A percentile compares a stretch with the other conserved stretches of the same genome.
Conservation (phyloP, 1,284 basidiomycete genomes). For the Apiotrichum gracile region DNA sequence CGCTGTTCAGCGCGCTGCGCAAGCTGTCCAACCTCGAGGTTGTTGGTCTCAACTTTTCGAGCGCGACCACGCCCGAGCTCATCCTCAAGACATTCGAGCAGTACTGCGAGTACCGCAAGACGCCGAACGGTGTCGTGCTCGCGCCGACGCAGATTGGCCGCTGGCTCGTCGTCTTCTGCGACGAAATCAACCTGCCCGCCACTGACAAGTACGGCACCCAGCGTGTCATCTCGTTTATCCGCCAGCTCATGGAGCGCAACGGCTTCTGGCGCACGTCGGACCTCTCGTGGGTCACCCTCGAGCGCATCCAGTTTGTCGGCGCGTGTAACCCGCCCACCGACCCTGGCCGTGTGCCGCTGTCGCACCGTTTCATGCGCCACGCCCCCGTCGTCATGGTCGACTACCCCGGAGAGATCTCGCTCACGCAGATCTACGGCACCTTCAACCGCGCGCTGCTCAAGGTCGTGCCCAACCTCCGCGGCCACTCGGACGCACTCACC, state of each 20-base stretch:
- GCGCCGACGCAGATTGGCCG: constrained; percentile 91
- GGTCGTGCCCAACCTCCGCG: constrained; percentile 85
- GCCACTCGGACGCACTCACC: constrained; percentile 90
- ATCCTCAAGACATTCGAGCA: constrained; percentile 99
- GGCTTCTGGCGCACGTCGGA: constrained; percentile 95
- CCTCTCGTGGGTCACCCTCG: constrained; percentile 95
- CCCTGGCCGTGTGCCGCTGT: constrained; percentile 96
- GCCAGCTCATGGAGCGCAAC: constrained; percentile 90
- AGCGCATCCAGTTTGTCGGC: constrained; percentile 98
- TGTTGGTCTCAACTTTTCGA: constrained; percentile 98
- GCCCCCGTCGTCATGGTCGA: constrained; percentile 99
- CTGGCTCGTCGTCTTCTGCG: constrained; percentile 98
- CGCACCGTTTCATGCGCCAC: constrained; percentile 93
- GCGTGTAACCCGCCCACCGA: constrained; percentile 99
- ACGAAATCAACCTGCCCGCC: constrained; percentile 98
- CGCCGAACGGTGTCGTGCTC: constrained; percentile 90
- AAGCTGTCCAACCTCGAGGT: constrained; percentile 99
- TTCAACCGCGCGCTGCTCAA: constrained; percentile 96
- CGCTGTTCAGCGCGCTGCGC: constrained; percentile 94
- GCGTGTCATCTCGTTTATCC: constrained; percentile 94
- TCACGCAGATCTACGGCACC: constrained; percentile 99
- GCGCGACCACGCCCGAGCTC: constrained; percentile 94
- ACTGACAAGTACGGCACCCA: constrained; percentile 98
- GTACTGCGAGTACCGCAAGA: constrained; percentile 98
- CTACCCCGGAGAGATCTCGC: constrained; percentile 92